Conservation (phyloP, 495 filamentous ascomycete genomes). For the Penicillium tannophilum region DNA sequence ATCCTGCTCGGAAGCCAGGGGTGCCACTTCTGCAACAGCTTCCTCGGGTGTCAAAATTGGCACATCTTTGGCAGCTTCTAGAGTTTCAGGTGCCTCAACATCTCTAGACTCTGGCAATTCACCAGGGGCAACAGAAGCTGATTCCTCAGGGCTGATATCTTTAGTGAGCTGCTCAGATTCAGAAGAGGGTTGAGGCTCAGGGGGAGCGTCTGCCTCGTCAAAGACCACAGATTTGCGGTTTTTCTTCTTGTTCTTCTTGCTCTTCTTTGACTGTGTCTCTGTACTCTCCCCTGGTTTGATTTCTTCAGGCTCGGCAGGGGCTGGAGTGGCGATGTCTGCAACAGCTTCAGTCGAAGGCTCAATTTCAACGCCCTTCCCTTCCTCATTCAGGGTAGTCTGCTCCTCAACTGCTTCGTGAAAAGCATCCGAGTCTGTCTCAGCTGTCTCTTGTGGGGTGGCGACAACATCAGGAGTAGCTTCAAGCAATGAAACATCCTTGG, state of each 20-base stretch:
- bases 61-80: background rate
- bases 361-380: constrained; percentile 6
- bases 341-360: constrained; percentile 12
- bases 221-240: constrained; percentile 32
- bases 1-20: constrained; percentile 9
- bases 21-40: background rate
- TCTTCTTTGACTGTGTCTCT: constrained; percentile 27
- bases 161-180: constrained; percentile 10
- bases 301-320: constrained; percentile 13
- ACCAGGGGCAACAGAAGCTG: constrained; percentile 15
- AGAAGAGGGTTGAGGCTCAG: constrained; percentile 17
- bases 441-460: constrained; percentile 14
- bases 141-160: constrained; percentile 19
- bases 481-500: background rate
- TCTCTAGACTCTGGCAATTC: constrained; percentile 29
- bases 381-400: constrained; percentile 12
- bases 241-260: constrained; percentile 40
- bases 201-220: constrained; percentile 24
- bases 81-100: constrained; percentile 13
- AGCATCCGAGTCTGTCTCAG: constrained; percentile 24
- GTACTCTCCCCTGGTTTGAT: constrained; percentile 18
- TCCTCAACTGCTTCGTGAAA: constrained; percentile 31
- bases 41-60: background rate
- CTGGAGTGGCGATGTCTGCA: background rate
- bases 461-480: constrained; percentile 2